These are phyloP conservation scores for Pichia gijzeniarum DNA, from an alignment of 805 yeast genomes.

Conservation along the genomic window DNA sequence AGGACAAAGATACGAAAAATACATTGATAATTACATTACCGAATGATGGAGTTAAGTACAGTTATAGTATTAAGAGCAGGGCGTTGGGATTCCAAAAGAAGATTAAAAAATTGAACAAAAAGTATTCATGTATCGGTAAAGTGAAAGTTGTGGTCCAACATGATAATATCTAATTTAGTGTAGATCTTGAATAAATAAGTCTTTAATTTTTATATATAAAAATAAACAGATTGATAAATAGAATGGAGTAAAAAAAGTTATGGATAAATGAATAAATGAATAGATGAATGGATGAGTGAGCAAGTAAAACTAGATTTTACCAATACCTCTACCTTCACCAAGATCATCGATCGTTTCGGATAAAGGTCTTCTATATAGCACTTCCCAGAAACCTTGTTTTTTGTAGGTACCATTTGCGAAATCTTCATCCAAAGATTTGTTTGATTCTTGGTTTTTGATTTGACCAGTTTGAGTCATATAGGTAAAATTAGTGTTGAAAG, in stretches of 20 bases:
- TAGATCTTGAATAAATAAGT: constrained; percentile 6
- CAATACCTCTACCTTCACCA: constrained; percentile 62
- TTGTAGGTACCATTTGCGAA: constrained; percentile 27
- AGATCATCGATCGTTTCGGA: constrained; percentile 71
- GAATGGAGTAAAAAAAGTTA: constrained; percentile 6
- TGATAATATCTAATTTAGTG: constrained; percentile 16
- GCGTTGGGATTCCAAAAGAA: constrained; percentile 55
- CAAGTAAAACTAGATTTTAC: constrained; percentile 23
- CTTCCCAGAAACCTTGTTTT: constrained; percentile 70
- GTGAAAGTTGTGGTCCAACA: constrained; percentile 47
- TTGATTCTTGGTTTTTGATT: constrained; percentile 34
- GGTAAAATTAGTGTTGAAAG: constrained; percentile 39
- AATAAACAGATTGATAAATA: constrained; percentile 1
- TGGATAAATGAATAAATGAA: constrained; percentile 4
- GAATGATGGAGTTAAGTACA: constrained; percentile 49
- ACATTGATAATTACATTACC: constrained; percentile 32
- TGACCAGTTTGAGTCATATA: constrained; percentile 35
- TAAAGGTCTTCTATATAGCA: constrained; percentile 71
- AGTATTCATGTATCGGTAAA: constrained; percentile 39
- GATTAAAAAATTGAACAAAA: constrained; percentile 46
- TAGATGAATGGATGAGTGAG: not conserved
- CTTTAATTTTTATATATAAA: not conserved
- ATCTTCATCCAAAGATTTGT: constrained; percentile 32
- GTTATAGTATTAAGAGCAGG: constrained; percentile 53
- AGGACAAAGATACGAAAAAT: constrained; percentile 15